Base-by-base conservation (phyloP, 2,329 filamentous ascomycete species). In the Monosporascus cannonballus region DNA sequence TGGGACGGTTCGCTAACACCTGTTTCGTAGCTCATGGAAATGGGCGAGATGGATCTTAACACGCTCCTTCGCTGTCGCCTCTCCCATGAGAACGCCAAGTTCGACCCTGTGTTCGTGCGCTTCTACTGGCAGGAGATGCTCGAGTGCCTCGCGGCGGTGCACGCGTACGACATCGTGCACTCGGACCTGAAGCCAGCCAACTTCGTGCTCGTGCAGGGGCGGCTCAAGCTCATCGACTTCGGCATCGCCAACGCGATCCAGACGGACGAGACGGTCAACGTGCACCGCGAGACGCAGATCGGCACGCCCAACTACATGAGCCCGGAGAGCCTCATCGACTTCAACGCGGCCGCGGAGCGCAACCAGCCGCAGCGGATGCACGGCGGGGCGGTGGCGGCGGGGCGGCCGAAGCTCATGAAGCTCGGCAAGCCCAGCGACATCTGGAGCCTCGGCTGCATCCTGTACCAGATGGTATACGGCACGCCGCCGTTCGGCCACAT, bases 91-190 rank as follows among this genome's bases (percentile, higher is more conserved):
- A 83, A 87, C 51, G 83, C 89, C 39, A 82, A 79, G 54, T 87
- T 99, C 55, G 94, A 99, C 66, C 80, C 90, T 2, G 89, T 87
- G 50, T 96, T 97, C 69, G 90, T 94, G 14, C 87, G 94, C n/a
- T 95, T 89, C 72, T 96, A 96, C 76, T 99, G 94, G 94, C 94
- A 96, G 70, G 94, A 99, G 72, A 99, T 99, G 94, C 85, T 99
- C 18, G 91, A 96, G 69, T 97, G 94, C 67, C 84, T 99, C 6
- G 83, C 89, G 60, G 84, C 93, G 1, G 91, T 99, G 1, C 94
- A 99, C 67, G 82, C 87, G 14, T 80, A 87, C 67, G 91, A 96
- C 65, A 92, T 99, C 58, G 94, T 99, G 3, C 94, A 99, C 72
- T 96, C 91, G 0, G 94, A 99, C 67, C 78, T 99, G 38, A 99